A percentile compares a stretch with the other conserved stretches of the same genome.
Evolutionary conservation across 495 filamentous ascomycete species (phyloP).

Genomic region (Tirmania nivea): DNA sequence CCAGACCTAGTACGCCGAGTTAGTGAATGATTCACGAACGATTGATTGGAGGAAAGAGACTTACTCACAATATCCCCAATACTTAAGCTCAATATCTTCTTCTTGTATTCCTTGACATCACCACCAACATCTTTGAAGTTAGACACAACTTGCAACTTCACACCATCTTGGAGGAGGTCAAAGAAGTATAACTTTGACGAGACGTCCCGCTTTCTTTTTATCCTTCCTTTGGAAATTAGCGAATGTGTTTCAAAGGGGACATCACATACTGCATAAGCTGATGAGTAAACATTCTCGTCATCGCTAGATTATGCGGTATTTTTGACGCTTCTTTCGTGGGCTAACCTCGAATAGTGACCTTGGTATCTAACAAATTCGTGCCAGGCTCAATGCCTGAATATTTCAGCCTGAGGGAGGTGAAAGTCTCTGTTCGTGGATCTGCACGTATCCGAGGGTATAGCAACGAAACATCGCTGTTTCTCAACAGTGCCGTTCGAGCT

Average conservation of each 20-base stretch:
- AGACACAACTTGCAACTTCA: constrained; percentile 50
- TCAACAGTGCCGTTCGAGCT: constrained; percentile 9
- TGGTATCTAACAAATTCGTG: constrained; percentile 1
- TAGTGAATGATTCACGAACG: constrained; percentile 2
- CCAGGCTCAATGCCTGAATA: neutral
- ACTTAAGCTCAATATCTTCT: constrained; percentile 34
- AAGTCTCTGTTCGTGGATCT: constrained; percentile 23
- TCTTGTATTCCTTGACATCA: constrained; percentile 32
- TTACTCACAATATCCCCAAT: constrained; percentile 62
- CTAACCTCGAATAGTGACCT: constrained; percentile 18
- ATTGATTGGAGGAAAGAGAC: constrained; percentile 17
- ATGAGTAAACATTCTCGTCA: neutral
- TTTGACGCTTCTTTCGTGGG: neutral
- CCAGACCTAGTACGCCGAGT: constrained; percentile 30
- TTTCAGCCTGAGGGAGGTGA: constrained; percentile 4
- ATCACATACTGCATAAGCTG: constrained; percentile 11
- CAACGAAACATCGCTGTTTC: constrained; percentile 22
- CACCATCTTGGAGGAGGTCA: constrained; percentile 48
- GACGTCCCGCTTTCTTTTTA: constrained; percentile 21
- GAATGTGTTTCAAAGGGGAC: constrained; percentile 11
- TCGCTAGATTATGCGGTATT: too few relatives aligned
- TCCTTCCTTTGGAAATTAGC: constrained; percentile 33
- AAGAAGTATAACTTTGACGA: constrained; percentile 60
- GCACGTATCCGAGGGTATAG: constrained; percentile 36
- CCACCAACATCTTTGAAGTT: constrained; percentile 36